Base-by-base conservation (phyloP, 352 stramenopile species). In the Pilasporangium apinafurcum region DNA sequence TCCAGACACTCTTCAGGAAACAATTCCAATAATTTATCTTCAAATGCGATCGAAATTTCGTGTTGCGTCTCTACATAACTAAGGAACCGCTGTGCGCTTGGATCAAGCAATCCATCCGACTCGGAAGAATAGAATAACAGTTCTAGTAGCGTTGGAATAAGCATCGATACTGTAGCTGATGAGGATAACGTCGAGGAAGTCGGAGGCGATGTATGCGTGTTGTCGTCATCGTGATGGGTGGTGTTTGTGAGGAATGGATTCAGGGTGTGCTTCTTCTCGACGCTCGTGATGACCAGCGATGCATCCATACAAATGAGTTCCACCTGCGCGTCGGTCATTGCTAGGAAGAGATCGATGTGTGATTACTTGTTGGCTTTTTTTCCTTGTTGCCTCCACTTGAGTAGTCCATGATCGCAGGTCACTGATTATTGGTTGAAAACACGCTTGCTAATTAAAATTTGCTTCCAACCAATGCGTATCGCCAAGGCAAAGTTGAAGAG, bases 61-160 rank as follows among this genome's bases (percentile, higher is more conserved):
- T 86, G 67, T 37, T 79, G 65, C 17, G 68, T 82, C 59, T 86
- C 67, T 16, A 80, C 69, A 49, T 76, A 81, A 51, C 72, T 86
- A 17, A 86, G 48, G 44, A 86, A 83, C 8, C 64, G 64, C 36
- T 53, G 42, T 13, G 21, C 22, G 5, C 8, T 34, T 5, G 24
- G 6, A 12, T 25, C 36, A n/a, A n/a, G n/a, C 28, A 7, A 32
- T 24, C 16, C 48, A 17, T 17, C 16, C 9, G 26, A 24, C 37
- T 55, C 41, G 2, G 51, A 55, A 29, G 59, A 42, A 53, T 77
- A 84, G 49, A 84, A 81, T 21, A 84, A 47, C 44, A 84, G 51
- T 42, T 75, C 59, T 14, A 84, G 65, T 30, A 84, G 53, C 24
- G 62, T 50, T 29, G 65, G 57, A 20, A 81, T 57, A 27, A 83